A percentile compares a stretch with the other conserved stretches of the same genome.
These are phyloP conservation scores for Sporothrix inflata DNA, from an alignment of 2,329 filamentous ascomycete species.

Conservation along the genomic window DNA sequence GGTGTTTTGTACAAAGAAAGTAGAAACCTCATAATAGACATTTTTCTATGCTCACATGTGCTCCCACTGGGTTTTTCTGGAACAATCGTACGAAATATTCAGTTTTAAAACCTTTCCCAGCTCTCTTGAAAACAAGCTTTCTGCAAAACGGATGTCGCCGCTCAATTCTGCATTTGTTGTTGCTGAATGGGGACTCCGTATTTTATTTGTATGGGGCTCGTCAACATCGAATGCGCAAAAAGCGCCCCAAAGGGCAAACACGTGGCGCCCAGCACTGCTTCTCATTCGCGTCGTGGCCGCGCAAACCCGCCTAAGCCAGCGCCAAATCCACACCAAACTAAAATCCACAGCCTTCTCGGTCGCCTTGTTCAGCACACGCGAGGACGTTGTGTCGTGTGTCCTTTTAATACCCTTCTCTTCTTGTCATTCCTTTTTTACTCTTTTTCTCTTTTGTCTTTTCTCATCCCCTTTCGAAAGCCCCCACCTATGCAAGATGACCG, in stretches of 20 bases:
- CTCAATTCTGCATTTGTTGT: background rate
- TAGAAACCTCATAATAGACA: conserved; percentile 24
- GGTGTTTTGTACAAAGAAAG: conserved; percentile 25
- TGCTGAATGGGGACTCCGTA: background rate
- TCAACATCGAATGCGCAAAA: background rate
- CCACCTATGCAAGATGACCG: conserved; percentile 17
- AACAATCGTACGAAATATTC: too few species aligned
- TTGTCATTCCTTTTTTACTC: background rate
- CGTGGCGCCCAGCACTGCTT: conserved; percentile 21
- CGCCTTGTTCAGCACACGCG: background rate
- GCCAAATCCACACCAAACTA: background rate
- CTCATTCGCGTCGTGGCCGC: conserved; percentile 23
- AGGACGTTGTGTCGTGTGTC: background rate
- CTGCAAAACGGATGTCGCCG: background rate
- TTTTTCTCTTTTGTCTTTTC: background rate
- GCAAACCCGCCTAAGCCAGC: background rate
- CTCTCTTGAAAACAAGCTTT: background rate
- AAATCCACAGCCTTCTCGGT: background rate
- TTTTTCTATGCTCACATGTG: background rate
- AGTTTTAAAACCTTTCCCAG: background rate
- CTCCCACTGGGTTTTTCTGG: background rate
- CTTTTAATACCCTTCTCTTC: background rate
- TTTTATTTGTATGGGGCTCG: background rate
- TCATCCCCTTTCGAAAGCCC: background rate
- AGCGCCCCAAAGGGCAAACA: conserved; percentile 8